phyloP scores from a whole-genome alignment of 371 early-diverging fungal genomes.

The Mortierella sp. region DNA sequence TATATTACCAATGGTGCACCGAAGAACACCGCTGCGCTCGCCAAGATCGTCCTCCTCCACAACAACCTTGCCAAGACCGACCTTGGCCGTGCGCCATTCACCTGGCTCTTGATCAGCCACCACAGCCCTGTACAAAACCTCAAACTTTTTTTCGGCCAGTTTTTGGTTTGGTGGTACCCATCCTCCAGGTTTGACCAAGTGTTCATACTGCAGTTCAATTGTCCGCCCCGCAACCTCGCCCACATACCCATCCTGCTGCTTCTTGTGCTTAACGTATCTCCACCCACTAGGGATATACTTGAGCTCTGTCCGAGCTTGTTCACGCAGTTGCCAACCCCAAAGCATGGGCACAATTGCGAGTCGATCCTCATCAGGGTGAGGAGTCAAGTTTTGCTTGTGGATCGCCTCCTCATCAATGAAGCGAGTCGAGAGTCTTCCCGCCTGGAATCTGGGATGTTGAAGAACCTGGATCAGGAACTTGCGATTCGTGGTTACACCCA shows the following conservation, averaged over 20 bases:
- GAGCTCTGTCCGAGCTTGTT: constrained; percentile 60
- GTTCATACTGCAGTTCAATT: constrained; percentile 60
- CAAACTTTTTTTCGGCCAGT: constrained; percentile 52
- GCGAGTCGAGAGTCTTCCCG: constrained; percentile 70
- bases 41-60: constrained; percentile 52
- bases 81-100: constrained; percentile 45
- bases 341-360: constrained; percentile 58
- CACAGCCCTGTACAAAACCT: constrained; percentile 43
- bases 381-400: constrained; percentile 32
- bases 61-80: constrained; percentile 40
- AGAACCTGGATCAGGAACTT: constrained; percentile 69
- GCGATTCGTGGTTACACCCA: constrained; percentile 77
- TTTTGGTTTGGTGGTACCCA: constrained; percentile 57
- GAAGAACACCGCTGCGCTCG: constrained; percentile 56
- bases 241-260: constrained; percentile 55
- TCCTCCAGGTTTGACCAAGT: constrained; percentile 52
- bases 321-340: constrained; percentile 66
- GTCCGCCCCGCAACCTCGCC: constrained; percentile 55
- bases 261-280: constrained; percentile 68
- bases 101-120: constrained; percentile 39
- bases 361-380: constrained; percentile 52
- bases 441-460: constrained; percentile 65
- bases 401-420: constrained; percentile 63
- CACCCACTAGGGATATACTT: constrained; percentile 66
- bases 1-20: constrained; percentile 63